Base-by-base conservation (phyloP, 768 basidiomycete genomes). In the Amanita phalloides region DNA sequence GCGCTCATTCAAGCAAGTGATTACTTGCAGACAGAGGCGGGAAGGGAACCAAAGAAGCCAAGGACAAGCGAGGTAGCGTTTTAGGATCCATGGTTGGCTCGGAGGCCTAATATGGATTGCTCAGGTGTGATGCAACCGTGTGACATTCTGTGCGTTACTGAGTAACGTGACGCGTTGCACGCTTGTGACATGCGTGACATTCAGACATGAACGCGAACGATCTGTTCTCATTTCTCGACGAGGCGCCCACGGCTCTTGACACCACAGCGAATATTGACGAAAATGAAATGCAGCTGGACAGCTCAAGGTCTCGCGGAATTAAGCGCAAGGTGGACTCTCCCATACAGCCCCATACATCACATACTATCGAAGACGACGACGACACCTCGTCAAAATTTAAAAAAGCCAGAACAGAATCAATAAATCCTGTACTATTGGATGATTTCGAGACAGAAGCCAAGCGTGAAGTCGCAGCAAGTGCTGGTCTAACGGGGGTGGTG, bases 401-500 rank as follows among this genome's bases (percentile, higher is more conserved):
- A 66, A 82, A 76, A 60, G 64, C 74, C 3, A 74, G 85, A 36
- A 55, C 81, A n/a, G 72, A 71, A 0, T 75, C 82, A 2, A 82
- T 84, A 4, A 75, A 76, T 49, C 89, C 92, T 6, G 74, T 90
- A 0, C 83, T 91, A 6, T 77, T 95, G 9, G 95, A 98, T 67
- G 93, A 95, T 56, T 92, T 97, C 62, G 90, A 94, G 68, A 91
- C 87, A 1, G 90, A 94, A 60, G 92, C 90, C 0, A 91, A 90
- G 65, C 81, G 93, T 44, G 92, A 96, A 64, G 82, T 97, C 53
- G 86, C 84, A 20, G 88, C 87, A 1, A 90, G 85, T 58, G 89
- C 88, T 44, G 94, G 94, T 4, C 68, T 98, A 58, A 88, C 84
- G 7, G 90, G 84, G n/a, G 75, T 77, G 11, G 53, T 37, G 4